phyloP scores from a whole-genome alignment of 345 rosid genomes.

The rapeseed (Brassica napus) region DNA sequence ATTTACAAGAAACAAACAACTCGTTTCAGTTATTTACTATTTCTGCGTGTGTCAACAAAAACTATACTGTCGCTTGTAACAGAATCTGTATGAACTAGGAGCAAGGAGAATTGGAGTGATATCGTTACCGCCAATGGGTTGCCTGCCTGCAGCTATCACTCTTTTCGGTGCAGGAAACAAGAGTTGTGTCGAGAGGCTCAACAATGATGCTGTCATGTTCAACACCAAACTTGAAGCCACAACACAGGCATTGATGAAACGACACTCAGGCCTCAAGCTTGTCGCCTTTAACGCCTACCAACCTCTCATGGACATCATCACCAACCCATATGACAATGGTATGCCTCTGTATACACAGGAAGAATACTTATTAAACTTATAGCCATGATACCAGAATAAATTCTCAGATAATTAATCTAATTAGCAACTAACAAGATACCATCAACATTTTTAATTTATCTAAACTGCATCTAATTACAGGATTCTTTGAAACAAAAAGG shows the following conservation, averaged over 20 bases:
- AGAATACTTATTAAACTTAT: conserved; percentile 8
- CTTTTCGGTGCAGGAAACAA: conserved; percentile 75
- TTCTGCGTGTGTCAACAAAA: conserved; percentile 27
- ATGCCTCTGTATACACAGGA: conserved; percentile 29
- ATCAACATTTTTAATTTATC: neutral
- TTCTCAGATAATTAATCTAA: neutral
- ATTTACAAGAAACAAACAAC: conserved; percentile 19
- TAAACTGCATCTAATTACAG: conserved; percentile 42
- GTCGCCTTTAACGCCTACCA: conserved; percentile 74
- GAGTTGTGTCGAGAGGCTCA: conserved; percentile 68
- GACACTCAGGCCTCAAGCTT: conserved; percentile 74
- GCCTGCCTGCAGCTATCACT: conserved; percentile 88
- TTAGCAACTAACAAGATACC: conserved; percentile 10
- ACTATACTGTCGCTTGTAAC: conserved; percentile 41
- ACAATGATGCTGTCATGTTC: conserved; percentile 68
- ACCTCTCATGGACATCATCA: conserved; percentile 74
- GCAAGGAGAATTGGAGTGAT: conserved; percentile 85
- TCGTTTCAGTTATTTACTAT: conserved; percentile 31
- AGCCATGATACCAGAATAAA: conserved; percentile 3
- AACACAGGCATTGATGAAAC: conserved; percentile 52
- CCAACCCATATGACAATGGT: conserved; percentile 65
- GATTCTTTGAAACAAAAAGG: conserved; percentile 78
- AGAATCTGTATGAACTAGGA: conserved; percentile 74
- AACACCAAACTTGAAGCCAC: conserved; percentile 70
- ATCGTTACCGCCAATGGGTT: conserved; percentile 78